Conservation (phyloP, 441 rosid species). For the Macaranga tanarius region DNA sequence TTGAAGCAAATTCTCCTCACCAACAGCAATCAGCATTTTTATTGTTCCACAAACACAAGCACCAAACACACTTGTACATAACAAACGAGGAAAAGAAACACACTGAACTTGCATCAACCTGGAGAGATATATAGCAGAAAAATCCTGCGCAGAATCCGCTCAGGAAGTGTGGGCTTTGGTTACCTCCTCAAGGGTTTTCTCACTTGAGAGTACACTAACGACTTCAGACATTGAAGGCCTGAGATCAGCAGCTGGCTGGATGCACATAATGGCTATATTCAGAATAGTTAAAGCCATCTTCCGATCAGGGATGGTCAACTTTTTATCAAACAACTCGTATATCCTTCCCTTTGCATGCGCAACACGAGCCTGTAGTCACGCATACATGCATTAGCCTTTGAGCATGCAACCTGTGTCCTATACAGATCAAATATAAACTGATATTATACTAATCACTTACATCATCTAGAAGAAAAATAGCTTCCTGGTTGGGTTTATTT, state of each 20-base stretch:
- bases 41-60: no score
- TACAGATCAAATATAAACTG: no score
- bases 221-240: constrained; percentile 31
- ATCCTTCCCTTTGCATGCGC: constrained; percentile 1
- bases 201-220: constrained; percentile 8
- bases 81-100: no score
- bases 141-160: no score
- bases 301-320: constrained; percentile 1
- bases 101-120: no score
- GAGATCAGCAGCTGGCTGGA: constrained; percentile 13
- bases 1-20: no score
- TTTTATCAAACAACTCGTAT: constrained; percentile 19
- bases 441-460: constrained; percentile 20
- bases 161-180: background rate
- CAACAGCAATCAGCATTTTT: no score
- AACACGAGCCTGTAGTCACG: constrained; percentile 21
- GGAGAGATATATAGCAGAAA: no score
- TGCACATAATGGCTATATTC: constrained; percentile 21
- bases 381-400: background rate
- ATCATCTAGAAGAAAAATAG: background rate
- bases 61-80: no score
- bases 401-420: background rate
- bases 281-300: constrained; percentile 8
- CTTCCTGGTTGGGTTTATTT: background rate
- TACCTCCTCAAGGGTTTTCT: background rate